Percentiles rank a stretch among this genome's conserved stretches.
Conservation (phyloP, 768 basidiomycete species). For the Albatrellus ellisii region DNA sequence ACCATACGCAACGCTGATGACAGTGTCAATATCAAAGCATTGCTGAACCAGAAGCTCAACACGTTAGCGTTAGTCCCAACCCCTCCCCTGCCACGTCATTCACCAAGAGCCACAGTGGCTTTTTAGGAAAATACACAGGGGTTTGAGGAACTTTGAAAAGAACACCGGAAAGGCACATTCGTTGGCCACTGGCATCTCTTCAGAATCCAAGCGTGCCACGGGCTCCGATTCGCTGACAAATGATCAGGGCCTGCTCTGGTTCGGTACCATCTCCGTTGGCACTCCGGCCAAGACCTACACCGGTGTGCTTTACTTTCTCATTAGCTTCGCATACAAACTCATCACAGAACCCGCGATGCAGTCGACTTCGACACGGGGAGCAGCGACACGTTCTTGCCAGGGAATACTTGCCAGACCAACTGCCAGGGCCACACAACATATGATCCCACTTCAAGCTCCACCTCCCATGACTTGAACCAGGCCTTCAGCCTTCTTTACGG, state of each 20-base stretch:
- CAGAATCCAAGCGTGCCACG: background rate
- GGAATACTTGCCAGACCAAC: constrained; percentile 15
- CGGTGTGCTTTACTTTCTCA: background rate
- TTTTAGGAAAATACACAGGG: background rate
- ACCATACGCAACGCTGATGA: too few species aligned
- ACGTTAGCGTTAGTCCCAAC: too few species aligned
- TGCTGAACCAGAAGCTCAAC: too few species aligned
- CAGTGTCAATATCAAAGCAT: too few species aligned
- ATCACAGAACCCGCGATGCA: too few species aligned
- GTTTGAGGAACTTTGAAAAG: background rate
- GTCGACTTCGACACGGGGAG: constrained; percentile 10
- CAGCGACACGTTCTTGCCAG: constrained; percentile 24
- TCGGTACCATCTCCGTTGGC: constrained; percentile 1
- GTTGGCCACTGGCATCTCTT: background rate
- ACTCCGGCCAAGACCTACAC: constrained; percentile 1
- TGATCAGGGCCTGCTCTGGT: constrained; percentile 1
- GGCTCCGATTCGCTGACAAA: background rate
- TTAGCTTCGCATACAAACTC: background rate
- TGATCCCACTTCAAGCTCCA: background rate
- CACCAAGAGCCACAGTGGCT: too few species aligned
- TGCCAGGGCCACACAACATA: constrained; percentile 16
- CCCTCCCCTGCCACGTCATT: too few species aligned
- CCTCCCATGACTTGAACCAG: constrained; percentile 15
- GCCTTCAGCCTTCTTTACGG: constrained; percentile 24
- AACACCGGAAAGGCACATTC: constrained; percentile 1